A percentile compares a stretch with the other conserved stretches of the same genome.
phyloP scores from a whole-genome alignment of 2,329 filamentous ascomycete species.

The Xylariaceae sp. region DNA sequence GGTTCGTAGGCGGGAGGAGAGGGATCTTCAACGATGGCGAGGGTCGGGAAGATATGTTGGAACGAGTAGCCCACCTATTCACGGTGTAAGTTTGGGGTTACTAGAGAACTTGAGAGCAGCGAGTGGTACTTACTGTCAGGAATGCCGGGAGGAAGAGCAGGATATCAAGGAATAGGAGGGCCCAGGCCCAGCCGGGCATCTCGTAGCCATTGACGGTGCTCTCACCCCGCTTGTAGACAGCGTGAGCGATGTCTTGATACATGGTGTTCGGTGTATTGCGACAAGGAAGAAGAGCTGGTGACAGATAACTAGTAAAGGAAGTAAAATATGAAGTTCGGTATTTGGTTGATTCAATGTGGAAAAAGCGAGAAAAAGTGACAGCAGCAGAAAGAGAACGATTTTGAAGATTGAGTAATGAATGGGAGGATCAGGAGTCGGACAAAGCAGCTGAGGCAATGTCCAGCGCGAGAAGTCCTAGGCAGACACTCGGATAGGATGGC shows the following conservation, averaged over 20 bases:
- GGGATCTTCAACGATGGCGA: conserved; percentile 57
- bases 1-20: conserved; percentile 51
- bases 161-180: conserved; percentile 35
- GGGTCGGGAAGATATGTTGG: conserved; percentile 44
- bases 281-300: too few relatives aligned
- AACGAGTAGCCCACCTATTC: conserved; percentile 48
- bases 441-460: too few relatives aligned
- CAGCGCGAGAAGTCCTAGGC: too few relatives aligned
- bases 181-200: conserved; percentile 36
- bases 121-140: conserved; percentile 33
- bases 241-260: conserved; percentile 30
- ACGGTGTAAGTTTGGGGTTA: conserved; percentile 9
- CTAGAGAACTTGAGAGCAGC: background rate
- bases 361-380: too few relatives aligned
- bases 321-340: too few relatives aligned
- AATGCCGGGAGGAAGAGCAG: conserved; percentile 42
- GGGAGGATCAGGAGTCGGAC: too few relatives aligned
- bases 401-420: background rate
- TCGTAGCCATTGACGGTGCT: conserved; percentile 24
- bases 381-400: too few relatives aligned
- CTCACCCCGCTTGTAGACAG: conserved; percentile 33
- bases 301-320: too few relatives aligned
- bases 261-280: conserved; percentile 14
- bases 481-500: too few relatives aligned
- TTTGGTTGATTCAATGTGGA: too few relatives aligned